Conservation (phyloP, 306 rosid genomes). For the Hippophae rhamnoides region DNA sequence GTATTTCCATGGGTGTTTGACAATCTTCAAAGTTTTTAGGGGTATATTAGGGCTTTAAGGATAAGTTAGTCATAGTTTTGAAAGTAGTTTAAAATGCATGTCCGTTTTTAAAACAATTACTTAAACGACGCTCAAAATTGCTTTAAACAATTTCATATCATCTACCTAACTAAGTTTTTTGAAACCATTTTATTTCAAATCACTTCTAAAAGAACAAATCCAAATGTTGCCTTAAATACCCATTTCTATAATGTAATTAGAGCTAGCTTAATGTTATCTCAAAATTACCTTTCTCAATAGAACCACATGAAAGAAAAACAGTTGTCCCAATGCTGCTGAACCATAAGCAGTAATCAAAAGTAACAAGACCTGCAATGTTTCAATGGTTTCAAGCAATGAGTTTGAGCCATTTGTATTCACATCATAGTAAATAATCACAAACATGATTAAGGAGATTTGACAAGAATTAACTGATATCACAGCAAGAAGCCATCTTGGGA, state of each 20-base stretch:
- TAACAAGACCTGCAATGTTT: constrained; percentile 55
- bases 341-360: constrained; percentile 63
- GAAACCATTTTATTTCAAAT: no score
- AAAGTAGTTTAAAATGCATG: no score
- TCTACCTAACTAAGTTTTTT: no score
- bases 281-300: constrained; percentile 71
- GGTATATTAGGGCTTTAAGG: no score
- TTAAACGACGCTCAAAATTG: no score
- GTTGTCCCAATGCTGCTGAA: constrained; percentile 87
- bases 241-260: neutral
- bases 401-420: constrained; percentile 10
- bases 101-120: no score
- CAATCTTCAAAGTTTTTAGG: neutral
- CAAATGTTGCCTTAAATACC: neutral
- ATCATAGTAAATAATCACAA: neutral
- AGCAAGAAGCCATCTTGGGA: constrained; percentile 77
- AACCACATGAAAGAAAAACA: constrained; percentile 88
- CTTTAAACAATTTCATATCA: no score
- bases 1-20: neutral
- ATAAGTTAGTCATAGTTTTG: no score
- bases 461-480: constrained; percentile 52
- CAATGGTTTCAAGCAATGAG: constrained; percentile 12
- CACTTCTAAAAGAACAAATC: neutral
- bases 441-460: neutral
- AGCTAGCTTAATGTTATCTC: neutral